Evolutionary conservation across 768 basidiomycete genomes (phyloP).

Genomic region (Boletus subparvulus): DNA sequence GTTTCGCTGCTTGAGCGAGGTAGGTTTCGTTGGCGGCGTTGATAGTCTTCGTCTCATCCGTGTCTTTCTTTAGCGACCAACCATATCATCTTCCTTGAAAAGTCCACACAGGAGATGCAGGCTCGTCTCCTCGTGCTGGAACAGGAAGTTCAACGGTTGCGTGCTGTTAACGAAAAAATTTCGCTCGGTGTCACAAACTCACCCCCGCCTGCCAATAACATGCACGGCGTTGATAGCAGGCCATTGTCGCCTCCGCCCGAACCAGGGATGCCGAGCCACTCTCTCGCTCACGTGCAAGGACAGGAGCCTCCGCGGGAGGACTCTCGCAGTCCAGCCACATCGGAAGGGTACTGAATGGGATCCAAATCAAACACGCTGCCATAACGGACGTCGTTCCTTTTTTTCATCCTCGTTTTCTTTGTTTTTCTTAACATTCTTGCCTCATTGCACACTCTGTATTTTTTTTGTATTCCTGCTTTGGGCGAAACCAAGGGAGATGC

Average conservation of each 20-base stretch:
- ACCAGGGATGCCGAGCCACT: constrained; percentile 43
- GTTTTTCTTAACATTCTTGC: constrained; percentile 32
- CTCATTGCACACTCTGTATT: constrained; percentile 33
- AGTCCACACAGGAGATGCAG: constrained; percentile 68
- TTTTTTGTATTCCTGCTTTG: constrained; percentile 31
- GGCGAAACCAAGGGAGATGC: constrained; percentile 28
- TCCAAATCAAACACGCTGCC: constrained; percentile 18
- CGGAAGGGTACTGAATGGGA: constrained; percentile 31
- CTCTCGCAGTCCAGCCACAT: constrained; percentile 43
- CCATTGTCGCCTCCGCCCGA: constrained; percentile 70
- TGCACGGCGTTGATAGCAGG: constrained; percentile 42
- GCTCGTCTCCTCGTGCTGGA: constrained; percentile 65
- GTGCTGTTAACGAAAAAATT: constrained; percentile 80
- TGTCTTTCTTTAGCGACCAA: constrained; percentile 58
- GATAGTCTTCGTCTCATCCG: constrained; percentile 11
- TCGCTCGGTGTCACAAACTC: constrained; percentile 60
- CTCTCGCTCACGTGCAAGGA: constrained; percentile 54
- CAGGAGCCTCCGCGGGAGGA: constrained; percentile 65
- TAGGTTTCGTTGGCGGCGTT: constrained; percentile 34
- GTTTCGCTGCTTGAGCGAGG: constrained; percentile 87
- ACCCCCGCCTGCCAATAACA: constrained; percentile 52
- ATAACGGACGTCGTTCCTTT: constrained; percentile 28
- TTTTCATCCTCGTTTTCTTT: constrained; percentile 36
- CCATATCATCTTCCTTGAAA: constrained; percentile 73
- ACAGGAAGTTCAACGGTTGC: constrained; percentile 66